phyloP scores from a whole-genome alignment of 2,329 filamentous ascomycete species.

The Sporothrix curviconia region DNA sequence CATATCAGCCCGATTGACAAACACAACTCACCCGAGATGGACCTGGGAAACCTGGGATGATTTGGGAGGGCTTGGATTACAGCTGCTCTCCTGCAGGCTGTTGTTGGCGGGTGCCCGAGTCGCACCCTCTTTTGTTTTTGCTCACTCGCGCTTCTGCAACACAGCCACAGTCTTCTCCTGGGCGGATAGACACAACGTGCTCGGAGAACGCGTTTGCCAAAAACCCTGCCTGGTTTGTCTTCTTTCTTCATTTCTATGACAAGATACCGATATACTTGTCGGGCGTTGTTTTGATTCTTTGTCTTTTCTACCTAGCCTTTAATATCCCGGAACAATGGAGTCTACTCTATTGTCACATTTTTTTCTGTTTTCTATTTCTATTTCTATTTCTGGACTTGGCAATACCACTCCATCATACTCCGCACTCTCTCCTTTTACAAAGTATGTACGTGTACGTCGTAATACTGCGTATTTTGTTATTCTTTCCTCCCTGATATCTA shows the following conservation, averaged over 20 bases:
- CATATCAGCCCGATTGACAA: no score
- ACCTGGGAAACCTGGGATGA: no score
- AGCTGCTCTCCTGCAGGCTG: no score
- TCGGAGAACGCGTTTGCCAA: neutral
- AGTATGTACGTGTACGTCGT: no score
- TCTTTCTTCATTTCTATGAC: neutral
- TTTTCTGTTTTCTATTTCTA: neutral
- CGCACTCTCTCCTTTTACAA: neutral
- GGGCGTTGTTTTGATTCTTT: neutral
- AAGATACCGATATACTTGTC: no score
- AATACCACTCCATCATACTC: neutral
- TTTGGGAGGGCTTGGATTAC: no score
- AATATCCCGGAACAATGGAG: no score
- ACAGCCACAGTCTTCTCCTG: conserved; percentile 7
- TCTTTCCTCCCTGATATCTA: no score
- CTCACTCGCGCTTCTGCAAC: conserved; percentile 6
- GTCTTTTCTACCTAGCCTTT: neutral
- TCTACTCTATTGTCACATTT: neutral
- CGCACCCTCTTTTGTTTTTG: neutral
- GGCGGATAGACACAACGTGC: neutral
- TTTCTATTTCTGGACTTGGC: neutral
- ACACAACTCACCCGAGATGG: no score
- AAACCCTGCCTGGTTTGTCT: neutral
- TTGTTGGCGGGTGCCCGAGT: no score
- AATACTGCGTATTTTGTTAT: no score